Base-by-base conservation (phyloP, 345 rosid species). In the Draba incana region DNA sequence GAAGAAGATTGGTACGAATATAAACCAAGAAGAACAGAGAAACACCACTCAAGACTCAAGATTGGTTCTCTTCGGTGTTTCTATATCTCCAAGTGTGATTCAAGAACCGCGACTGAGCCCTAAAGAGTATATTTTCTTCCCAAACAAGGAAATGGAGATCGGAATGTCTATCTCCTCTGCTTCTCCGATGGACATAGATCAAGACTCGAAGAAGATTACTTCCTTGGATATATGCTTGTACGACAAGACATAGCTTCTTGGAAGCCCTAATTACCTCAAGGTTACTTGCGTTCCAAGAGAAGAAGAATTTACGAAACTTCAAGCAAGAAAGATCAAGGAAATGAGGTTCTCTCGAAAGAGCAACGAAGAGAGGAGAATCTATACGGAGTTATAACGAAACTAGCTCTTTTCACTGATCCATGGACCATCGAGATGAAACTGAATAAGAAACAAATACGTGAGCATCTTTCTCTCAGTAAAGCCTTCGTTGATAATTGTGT, bases 351-450 rank as follows among this genome's bases (percentile, higher is more conserved):
- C 0, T 35, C 39, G 10, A 35, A 35, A 2, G 39, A 35, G 3
- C 39, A 35, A 35, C 2, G 13, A 13, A 10, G 20, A 50, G 47
- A 37, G 16, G 23, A 35, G 57, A 6, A 38, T 33, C 3, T 10
- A 63, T 2, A 7, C 24, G 3, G 24, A 37, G 39, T 35, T 8
- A 0, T 3, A 2, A 35, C 39, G 39, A 10, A 35, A 35, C 39
- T 35, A 35, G 8, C 39, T 35, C 39, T 35, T 8, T 8, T 53
- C 58, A 8, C 33, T 9, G 57, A 14, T 38, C 47, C 35, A 49
- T 49, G 58, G 57, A 38, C 10, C 58, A 64, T 49, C 37, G 9
- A 64, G 69, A 64, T 9, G 48, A 6, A 8, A 5, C 24, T 64
- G 25, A 24, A 3, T 5, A 5, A 2, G 3, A 1, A 0, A 2